Base-by-base conservation (phyloP, 2,329 filamentous ascomycete species). In the Aspergillus sp. region DNA sequence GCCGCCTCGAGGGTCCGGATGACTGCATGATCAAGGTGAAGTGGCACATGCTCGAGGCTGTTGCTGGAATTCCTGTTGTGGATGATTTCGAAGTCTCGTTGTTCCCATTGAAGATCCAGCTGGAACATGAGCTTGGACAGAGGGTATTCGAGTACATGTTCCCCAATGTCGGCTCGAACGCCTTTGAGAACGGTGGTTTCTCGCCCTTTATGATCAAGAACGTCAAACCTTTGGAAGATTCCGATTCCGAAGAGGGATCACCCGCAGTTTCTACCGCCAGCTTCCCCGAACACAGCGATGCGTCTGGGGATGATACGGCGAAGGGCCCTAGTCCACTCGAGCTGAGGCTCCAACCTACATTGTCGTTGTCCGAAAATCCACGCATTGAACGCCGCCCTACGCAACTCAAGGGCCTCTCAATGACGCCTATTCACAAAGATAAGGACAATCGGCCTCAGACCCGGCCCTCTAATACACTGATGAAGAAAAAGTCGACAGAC, bases 41-140 rank as follows among this genome's bases (percentile, higher is more conserved):
- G 71, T 99, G 96, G 91, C 88, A 97, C 71, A 97, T 97, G 91
- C 83, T 99, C 4, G 95, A 99, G 76, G 93, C 95, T 7, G 97
- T 99, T 73, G 95, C 93, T 39, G 95, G 95, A 49, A 99, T 99
- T 61, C 91, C 93, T 0, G 93, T 99, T 33, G 91, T 99, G 81
- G 93, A 98, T 66, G 90, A 96, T 68, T 99, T 99, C 68, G 93
- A 98, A 73, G 90, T 99, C 55, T 91, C 93, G 55, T 79, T 99
- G 19, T 93, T 96, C 73, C 96, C 95, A 0, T 84, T 99, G 72
- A 96, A 92, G 74, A 87, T 99, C 21, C 95, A 99, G 72, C 81
- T 99, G 37, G 95, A 99, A 75, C 89, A 88, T 37, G 93, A 98
- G 66, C 88, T 96, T 49, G 93, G 93, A 45, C 93, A 96, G 77